Percentiles rank a stretch among this genome's conserved stretches.
phyloP scores from a whole-genome alignment of 371 early-diverging fungal genomes.

The Rhizopus stolonifer region DNA sequence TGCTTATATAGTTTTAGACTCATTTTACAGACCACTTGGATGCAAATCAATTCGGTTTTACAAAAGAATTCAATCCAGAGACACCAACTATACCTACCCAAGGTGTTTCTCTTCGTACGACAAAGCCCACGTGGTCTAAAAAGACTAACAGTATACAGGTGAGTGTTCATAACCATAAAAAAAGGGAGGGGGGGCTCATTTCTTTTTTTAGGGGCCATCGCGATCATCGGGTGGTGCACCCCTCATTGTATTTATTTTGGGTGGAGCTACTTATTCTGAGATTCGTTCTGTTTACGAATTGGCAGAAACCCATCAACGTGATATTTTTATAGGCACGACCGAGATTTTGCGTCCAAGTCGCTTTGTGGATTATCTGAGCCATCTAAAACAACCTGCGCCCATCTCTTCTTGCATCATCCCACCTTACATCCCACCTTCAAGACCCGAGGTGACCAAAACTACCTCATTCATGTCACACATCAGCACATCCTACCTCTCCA shows the following conservation, averaged over 20 bases:
- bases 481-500: constrained; percentile 14
- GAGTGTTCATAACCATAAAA: constrained; percentile 22
- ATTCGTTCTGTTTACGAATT: constrained; percentile 86
- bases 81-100: constrained; percentile 34
- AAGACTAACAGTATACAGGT: constrained; percentile 26
- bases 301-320: constrained; percentile 63
- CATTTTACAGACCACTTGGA: constrained; percentile 58
- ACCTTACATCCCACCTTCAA: constrained; percentile 44
- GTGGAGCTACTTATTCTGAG: constrained; percentile 92
- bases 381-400: constrained; percentile 40
- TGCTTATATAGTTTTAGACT: too few species aligned
- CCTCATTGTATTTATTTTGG: constrained; percentile 80
- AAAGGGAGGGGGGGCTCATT: constrained; percentile 27
- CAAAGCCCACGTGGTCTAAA: constrained; percentile 44
- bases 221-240: constrained; percentile 31
- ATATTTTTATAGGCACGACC: constrained; percentile 83
- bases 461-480: constrained; percentile 28
- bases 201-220: constrained; percentile 18
- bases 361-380: constrained; percentile 66
- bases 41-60: constrained; percentile 53
- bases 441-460: too few species aligned
- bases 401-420: constrained; percentile 26
- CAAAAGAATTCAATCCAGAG: constrained; percentile 50
- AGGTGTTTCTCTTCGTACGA: constrained; percentile 49
- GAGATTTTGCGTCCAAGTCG: constrained; percentile 72